These are phyloP conservation scores for Cylindrotheca closterium DNA, from an alignment of 108 stramenopile species.

Conservation along the genomic window DNA sequence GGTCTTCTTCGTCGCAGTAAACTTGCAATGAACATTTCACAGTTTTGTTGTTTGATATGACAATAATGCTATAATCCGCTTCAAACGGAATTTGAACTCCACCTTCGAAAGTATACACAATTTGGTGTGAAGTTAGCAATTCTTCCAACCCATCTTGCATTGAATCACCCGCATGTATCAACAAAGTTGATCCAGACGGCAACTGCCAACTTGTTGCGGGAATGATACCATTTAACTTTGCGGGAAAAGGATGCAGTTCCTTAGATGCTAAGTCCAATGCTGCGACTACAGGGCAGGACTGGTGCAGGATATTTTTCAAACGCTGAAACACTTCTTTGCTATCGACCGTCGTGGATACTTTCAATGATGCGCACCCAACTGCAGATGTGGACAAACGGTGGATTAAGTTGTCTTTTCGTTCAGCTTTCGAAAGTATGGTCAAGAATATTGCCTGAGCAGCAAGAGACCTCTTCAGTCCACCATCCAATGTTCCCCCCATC, in stretches of 20 bases:
- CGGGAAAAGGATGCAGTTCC: conserved; percentile 9
- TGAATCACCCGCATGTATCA: conserved; percentile 20
- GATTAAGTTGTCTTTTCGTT: conserved; percentile 17
- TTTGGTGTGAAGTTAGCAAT: conserved; percentile 25
- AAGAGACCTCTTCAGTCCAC: not conserved
- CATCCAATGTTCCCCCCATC: not conserved
- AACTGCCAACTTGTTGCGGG: conserved; percentile 42
- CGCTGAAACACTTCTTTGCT: conserved; percentile 7
- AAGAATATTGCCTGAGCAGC: conserved; percentile 16
- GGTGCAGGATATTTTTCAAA: conserved; percentile 30
- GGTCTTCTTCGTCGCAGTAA: not conserved
- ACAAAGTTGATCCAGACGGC: conserved; percentile 36
- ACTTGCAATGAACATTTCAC: conserved; percentile 1
- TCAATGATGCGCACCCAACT: conserved; percentile 53
- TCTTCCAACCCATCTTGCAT: conserved; percentile 2
- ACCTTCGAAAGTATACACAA: conserved; percentile 54
- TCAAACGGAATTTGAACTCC: conserved; percentile 49
- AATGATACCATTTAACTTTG: conserved; percentile 35
- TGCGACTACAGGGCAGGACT: conserved; percentile 34
- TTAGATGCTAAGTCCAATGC: conserved; percentile 10
- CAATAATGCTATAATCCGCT: conserved; percentile 52
- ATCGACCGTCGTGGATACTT: conserved; percentile 21
- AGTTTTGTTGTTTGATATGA: conserved; percentile 24
- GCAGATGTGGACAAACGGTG: conserved; percentile 17
- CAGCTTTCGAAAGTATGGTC: conserved; percentile 29